These are phyloP conservation scores for Paratinospora sagittata DNA, from an alignment of 164 flowering plant genomes.

Conservation along the genomic window DNA sequence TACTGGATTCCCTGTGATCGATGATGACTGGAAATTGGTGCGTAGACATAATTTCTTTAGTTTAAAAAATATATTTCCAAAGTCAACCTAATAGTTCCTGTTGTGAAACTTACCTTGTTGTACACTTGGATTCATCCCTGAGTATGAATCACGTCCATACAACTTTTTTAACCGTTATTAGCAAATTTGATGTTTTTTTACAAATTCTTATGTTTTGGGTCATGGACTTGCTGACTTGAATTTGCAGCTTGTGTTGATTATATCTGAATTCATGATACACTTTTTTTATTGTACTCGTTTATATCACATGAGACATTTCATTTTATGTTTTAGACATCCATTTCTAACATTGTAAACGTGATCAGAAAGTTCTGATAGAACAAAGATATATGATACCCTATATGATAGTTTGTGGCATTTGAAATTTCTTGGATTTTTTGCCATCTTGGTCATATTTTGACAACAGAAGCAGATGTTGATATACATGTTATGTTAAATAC, in stretches of 20 bases:
- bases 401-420: no score
- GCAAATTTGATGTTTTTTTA: neutral
- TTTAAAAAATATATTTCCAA: neutral
- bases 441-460: no score
- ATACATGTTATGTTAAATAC: no score
- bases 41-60: slow-evolving; percentile 3
- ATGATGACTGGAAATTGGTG: slow-evolving; percentile 91
- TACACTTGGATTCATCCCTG: neutral
- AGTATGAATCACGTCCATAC: neutral
- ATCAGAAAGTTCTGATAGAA: no score
- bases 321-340: no score
- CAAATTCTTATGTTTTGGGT: neutral
- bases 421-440: no score
- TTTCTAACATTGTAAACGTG: no score
- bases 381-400: no score
- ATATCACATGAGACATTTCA: no score
- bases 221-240: neutral
- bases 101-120: neutral
- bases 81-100: neutral
- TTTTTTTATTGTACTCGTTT: no score
- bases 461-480: no score
- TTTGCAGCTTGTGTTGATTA: neutral
- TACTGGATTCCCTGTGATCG: slow-evolving; percentile 93
- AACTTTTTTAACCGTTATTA: neutral
- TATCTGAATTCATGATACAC: neutral